Evolutionary conservation across 257 asterid species (phyloP), one percentile per base, ranked within the genome.

Genomic region (Solanum clarkiae): DNA sequence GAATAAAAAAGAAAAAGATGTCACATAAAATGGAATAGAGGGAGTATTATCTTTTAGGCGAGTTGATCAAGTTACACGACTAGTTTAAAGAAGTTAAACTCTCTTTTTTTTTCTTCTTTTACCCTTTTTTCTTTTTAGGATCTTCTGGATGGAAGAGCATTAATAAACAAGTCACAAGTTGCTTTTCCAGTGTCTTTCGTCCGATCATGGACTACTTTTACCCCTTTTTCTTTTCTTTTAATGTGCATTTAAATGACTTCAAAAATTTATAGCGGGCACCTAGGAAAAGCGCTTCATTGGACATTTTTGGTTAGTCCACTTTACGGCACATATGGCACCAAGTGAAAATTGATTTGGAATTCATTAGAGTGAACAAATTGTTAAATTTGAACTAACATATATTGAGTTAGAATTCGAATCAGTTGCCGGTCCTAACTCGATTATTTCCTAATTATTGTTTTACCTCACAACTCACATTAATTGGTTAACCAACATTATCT

Each of bases 151-250:
- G 47, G 63, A 26, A 77, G 26, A 77, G 20, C 45, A 77, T 77
- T 26, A 54, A 26, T 74, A 70, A 24, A 62, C 85, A 82, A 82
- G 32, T 62, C 77, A 62, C 74, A 18, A 45, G 2, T 82, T 66
- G 80, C 68, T 83, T 83, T 83, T 83, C 14, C 80, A 49, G 54
- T 83, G 53, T 66, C 47, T 51, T 80, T 83, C 49, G 85, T 66
- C 86, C 80, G 70, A 82, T 7, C 85, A 80, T 89, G 91, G 91
- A 86, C 89, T 91, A 86, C 90, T n/a, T 82, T 85, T 80, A 79
- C 57, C 80, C 69, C 59, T 75, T 65, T 83, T 79, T 10, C 63
- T 36, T 86, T 81, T 84, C 62, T 66, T 72, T 45, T 65, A 29
- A 29, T 68, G 59, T 47, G 12, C 32, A 12, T 77, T 60, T 17